Percentiles rank a stretch among this genome's conserved stretches.
Evolutionary conservation across 441 rosid species (phyloP).

Genomic region (Metrosideros polymorpha): DNA sequence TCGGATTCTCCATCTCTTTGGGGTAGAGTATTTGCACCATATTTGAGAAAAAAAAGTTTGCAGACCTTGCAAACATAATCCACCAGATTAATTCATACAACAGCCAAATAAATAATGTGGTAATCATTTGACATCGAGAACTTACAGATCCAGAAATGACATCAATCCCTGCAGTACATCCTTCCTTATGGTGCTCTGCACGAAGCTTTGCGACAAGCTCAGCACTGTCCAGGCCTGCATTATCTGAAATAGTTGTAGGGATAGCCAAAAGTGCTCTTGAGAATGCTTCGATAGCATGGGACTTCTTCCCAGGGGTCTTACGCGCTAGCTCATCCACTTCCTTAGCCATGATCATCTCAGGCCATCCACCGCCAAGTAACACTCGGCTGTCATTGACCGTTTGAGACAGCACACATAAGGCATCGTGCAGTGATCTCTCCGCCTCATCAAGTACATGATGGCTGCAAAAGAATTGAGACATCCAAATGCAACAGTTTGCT

Average conservation of each 20-base stretch:
- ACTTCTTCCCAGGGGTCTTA: slow-evolving; percentile 88
- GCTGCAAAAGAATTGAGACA: slow-evolving; percentile 29
- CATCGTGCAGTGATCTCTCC: slow-evolving; percentile 97
- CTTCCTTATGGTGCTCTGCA: slow-evolving; percentile 93
- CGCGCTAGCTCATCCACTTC: slow-evolving; percentile 95
- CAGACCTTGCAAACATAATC: not conserved
- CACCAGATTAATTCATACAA: not conserved
- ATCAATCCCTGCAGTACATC: slow-evolving; percentile 74
- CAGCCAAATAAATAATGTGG: not conserved
- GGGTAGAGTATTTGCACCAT: not conserved
- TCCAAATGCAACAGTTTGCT: not conserved
- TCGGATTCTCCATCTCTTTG: not conserved
- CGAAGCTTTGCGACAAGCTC: slow-evolving; percentile 90
- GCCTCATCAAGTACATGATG: slow-evolving; percentile 97
- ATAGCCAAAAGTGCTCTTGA: slow-evolving; percentile 82
- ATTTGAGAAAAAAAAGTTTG: not conserved
- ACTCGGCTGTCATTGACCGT: slow-evolving; percentile 92
- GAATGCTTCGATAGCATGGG: slow-evolving; percentile 95
- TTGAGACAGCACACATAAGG: slow-evolving; percentile 93
- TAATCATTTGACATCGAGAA: not conserved
- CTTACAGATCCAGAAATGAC: slow-evolving; percentile 94
- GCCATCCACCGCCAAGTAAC: slow-evolving; percentile 98
- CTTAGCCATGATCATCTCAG: slow-evolving; percentile 99
- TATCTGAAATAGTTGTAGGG: slow-evolving; percentile 88
- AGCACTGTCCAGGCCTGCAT: slow-evolving; percentile 98